Percentiles rank a stretch among this genome's conserved stretches.
Evolutionary conservation across 2,329 filamentous ascomycete species (phyloP).

Genomic region (Nannizzia gypsea): DNA sequence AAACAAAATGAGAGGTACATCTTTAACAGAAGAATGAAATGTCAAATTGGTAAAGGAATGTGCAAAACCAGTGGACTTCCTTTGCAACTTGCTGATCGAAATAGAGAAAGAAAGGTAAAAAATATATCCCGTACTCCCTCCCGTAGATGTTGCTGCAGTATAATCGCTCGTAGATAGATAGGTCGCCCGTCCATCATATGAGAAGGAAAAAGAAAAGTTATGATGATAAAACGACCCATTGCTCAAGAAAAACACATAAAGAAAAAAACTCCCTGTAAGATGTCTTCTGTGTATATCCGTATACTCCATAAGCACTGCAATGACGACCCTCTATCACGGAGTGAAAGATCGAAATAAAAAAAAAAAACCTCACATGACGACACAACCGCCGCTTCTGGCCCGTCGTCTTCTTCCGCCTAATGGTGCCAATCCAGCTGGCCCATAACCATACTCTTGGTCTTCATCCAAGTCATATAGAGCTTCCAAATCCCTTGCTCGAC

Average conservation of each 20-base stretch:
- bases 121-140: not conserved
- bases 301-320: not conserved
- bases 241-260: not conserved
- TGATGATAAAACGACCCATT: not conserved
- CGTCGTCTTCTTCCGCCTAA: slow-evolving; percentile 45
- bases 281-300: not conserved
- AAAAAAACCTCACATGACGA: slow-evolving; percentile 47
- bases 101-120: too few species aligned
- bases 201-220: not conserved
- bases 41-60: not conserved
- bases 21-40: too few species aligned
- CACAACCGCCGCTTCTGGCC: slow-evolving; percentile 52
- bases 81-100: not conserved
- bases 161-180: not conserved
- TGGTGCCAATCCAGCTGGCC: slow-evolving; percentile 23
- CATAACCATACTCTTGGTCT: slow-evolving; percentile 24
- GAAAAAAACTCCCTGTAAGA: not conserved
- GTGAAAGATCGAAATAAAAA: not conserved
- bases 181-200: not conserved
- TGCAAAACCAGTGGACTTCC: not conserved
- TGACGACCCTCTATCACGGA: not conserved
- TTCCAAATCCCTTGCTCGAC: slow-evolving; percentile 70
- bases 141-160: not conserved
- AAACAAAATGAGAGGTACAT: not conserved
- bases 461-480: slow-evolving; percentile 73